Percentiles rank a stretch among this genome's conserved stretches.
Conservation (phyloP, 1,139 yeast species). For the Sugiyamaella paludigena region DNA sequence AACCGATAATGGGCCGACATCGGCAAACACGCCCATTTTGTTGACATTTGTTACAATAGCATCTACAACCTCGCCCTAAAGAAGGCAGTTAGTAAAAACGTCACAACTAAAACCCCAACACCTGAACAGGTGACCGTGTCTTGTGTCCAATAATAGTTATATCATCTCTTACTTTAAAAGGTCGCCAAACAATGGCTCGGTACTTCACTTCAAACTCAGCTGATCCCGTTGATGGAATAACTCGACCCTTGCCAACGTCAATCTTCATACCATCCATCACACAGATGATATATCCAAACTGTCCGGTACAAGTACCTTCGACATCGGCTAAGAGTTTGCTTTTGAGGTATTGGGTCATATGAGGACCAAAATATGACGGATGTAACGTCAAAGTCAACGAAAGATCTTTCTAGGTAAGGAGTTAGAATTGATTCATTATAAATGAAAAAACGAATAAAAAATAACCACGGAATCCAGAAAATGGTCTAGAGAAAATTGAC, state of each 20-base stretch:
- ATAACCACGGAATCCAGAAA: no score
- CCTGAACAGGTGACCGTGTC: neutral
- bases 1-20: slow-evolving; percentile 94
- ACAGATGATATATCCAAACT: slow-evolving; percentile 95
- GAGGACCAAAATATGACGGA: slow-evolving; percentile 97
- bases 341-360: slow-evolving; percentile 89
- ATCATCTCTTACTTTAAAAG: slow-evolving; percentile 56
- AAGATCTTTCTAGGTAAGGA: slow-evolving; percentile 58
- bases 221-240: slow-evolving; percentile 85
- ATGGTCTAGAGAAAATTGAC: neutral
- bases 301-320: slow-evolving; percentile 99
- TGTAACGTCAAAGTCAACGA: slow-evolving; percentile 89
- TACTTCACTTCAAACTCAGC: slow-evolving; percentile 97
- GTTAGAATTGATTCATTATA: slow-evolving; percentile 3
- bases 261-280: slow-evolving; percentile 93
- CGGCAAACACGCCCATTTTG: slow-evolving; percentile 96
- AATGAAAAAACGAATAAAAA: neutral
- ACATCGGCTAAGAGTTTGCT: slow-evolving; percentile 91
- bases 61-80: slow-evolving; percentile 87
- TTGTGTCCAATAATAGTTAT: neutral
- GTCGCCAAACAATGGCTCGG: slow-evolving; percentile 97
- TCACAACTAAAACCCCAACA: neutral
- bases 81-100: neutral
- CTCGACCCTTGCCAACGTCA: slow-evolving; percentile 92
- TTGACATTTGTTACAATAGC: slow-evolving; percentile 93